Base-by-base conservation (phyloP, 176 grass and related monocot species). In the Lolium multiflorum region DNA sequence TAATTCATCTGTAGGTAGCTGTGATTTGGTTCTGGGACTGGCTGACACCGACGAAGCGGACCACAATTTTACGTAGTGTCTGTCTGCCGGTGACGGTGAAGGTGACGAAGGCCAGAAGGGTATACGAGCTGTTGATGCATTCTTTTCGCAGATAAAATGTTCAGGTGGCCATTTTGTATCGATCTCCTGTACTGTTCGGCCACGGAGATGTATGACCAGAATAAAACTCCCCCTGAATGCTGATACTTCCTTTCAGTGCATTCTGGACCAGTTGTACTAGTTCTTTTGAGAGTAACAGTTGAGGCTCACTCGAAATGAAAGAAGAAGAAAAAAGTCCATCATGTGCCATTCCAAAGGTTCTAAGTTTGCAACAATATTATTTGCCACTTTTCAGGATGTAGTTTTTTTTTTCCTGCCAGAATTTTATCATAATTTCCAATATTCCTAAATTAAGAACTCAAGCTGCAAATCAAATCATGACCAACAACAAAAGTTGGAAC, bases 21-120 rank as follows among this genome's bases (percentile, higher is more conserved):
- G 81, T 85, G 85, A 52, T 81, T 80, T 84, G 44, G 13, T 76
- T 52, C 18, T 79, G 89, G 84, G 54, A 81, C 28, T 49, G 51
- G 37, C 77, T 55, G 68, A 64, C 89, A 85, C 89, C 81, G 89
- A 85, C 70, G 59, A 82, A 88, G 86, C 86, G 62, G 90, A 91
- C 90, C 90, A 85, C 86, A 77, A 37, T 88, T 91, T 91, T 91
- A 64, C 31, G 71, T 88, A 77, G 90, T 26, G 90, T 91, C 86
- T 85, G 86, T 85, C 86, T 56, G 90, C 86, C 81, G 90, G 90
- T 85, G 86, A 10, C 77, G 54, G 52, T 77, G 80, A 59, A 83
- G 80, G 35, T 22, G 63, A 37, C 18, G n/a, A 72, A 64, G 61
- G 25, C 11, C 11, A 76, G 73, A 39, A 37, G 71, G 43, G 71